Evolutionary conservation across 2,329 filamentous ascomycete species (phyloP).

Genomic region (Paracoccidioides brasiliensis): DNA sequence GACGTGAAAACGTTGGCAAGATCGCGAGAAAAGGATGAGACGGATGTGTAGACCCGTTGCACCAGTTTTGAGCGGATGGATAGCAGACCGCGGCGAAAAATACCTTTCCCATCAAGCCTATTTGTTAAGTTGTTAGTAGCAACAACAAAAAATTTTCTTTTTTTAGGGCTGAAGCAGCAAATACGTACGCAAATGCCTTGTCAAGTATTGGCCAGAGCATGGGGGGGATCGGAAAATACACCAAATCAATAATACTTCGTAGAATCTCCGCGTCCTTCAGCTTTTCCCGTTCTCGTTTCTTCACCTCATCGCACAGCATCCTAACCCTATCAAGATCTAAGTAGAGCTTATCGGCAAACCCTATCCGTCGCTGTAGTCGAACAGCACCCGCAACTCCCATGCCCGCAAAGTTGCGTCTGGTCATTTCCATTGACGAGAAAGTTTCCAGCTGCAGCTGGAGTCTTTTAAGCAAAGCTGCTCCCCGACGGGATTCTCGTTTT

Average conservation of each 20-base stretch:
- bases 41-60: conserved; percentile 46
- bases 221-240: conserved; percentile 80
- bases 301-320: conserved; percentile 54
- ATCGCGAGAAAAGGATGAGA: conserved; percentile 47
- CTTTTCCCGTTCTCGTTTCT: conserved; percentile 64
- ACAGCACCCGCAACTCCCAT: conserved; percentile 79
- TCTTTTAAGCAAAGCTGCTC: conserved; percentile 81
- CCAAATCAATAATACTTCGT: conserved; percentile 66
- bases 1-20: conserved; percentile 43
- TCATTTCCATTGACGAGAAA: conserved; percentile 95
- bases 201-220: conserved; percentile 66
- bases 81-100: conserved; percentile 43
- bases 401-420: conserved; percentile 82
- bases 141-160: neutral
- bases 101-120: conserved; percentile 39
- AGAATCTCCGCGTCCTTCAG: conserved; percentile 64
- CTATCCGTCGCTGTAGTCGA: conserved; percentile 66
- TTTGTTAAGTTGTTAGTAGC: conserved; percentile 11
- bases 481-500: conserved; percentile 83
- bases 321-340: conserved; percentile 64
- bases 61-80: conserved; percentile 41
- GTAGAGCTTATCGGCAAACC: conserved; percentile 58
- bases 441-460: conserved; percentile 90
- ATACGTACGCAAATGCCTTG: conserved; percentile 64
- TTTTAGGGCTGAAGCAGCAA: neutral